Evolutionary conservation across 352 stramenopile genomes (phyloP).

Genomic region (Phytophthora sojae): DNA sequence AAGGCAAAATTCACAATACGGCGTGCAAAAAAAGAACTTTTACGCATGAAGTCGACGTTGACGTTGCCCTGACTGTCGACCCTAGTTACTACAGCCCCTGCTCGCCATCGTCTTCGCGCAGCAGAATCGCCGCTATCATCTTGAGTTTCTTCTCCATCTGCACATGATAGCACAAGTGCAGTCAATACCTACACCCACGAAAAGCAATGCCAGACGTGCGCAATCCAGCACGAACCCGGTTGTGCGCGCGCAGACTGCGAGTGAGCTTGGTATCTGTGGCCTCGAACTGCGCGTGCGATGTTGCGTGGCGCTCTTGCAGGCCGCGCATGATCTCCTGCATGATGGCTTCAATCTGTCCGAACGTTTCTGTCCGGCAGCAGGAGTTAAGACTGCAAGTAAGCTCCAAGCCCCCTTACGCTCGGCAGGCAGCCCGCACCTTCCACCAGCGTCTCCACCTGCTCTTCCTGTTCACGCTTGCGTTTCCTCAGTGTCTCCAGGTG

Average conservation of each 20-base stretch:
- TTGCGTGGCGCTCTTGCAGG: slow-evolving; percentile 46
- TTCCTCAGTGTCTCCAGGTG: slow-evolving; percentile 52
- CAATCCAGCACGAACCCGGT: slow-evolving; percentile 35
- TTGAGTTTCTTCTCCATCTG: slow-evolving; percentile 67
- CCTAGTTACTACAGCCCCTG: slow-evolving; percentile 26
- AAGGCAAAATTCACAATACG: slow-evolving; percentile 1
- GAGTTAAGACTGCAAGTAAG: not conserved
- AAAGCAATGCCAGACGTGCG: not conserved
- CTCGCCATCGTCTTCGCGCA: slow-evolving; percentile 41
- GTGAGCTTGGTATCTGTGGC: slow-evolving; percentile 35
- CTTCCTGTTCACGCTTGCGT: slow-evolving; percentile 63
- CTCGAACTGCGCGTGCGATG: slow-evolving; percentile 47
- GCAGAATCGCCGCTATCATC: slow-evolving; percentile 57
- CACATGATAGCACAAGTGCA: not conserved
- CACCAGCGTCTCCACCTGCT: slow-evolving; percentile 59
- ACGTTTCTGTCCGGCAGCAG: slow-evolving; percentile 35
- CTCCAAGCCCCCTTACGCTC: not conserved
- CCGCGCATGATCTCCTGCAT: slow-evolving; percentile 52
- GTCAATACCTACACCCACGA: not conserved
- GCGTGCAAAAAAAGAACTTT: slow-evolving; percentile 5
- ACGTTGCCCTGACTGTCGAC: not conserved
- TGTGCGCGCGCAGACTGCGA: slow-evolving; percentile 41
- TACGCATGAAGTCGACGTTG: not conserved
- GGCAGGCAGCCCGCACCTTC: slow-evolving; percentile 37
- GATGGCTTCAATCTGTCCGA: slow-evolving; percentile 50